Percentiles rank a stretch among this genome's conserved stretches.
These are phyloP conservation scores for Narthecium ossifragum DNA, from an alignment of 106 monocot genomes.

Conservation along the genomic window DNA sequence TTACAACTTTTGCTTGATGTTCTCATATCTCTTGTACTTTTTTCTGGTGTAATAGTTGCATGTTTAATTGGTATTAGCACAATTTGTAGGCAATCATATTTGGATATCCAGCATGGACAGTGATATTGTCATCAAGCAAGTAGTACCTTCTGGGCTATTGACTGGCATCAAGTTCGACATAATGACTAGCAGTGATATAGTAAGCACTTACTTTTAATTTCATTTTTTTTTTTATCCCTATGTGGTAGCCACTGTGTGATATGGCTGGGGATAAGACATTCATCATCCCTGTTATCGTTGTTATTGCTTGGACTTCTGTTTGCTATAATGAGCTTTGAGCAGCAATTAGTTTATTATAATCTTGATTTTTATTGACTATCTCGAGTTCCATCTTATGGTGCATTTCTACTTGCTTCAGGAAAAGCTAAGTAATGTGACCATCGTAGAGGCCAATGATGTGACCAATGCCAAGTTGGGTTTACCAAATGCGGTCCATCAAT, in stretches of 20 bases:
- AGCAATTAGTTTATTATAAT: not conserved
- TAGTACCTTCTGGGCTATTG: conserved; percentile 7
- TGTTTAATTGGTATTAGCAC: no score
- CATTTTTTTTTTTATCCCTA: no score
- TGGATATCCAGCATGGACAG: conserved; percentile 1
- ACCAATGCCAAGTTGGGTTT: conserved; percentile 65
- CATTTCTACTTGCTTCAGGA: conserved; percentile 23
- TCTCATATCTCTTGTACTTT: no score
- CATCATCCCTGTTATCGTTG: no score
- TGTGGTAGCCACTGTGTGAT: no score
- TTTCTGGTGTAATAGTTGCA: no score
- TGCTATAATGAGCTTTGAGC: not conserved
- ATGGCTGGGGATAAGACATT: no score
- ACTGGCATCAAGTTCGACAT: conserved; percentile 14
- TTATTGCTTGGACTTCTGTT: no score
- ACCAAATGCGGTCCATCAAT: conserved; percentile 49
- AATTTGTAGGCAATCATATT: no score
- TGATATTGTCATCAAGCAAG: not conserved
- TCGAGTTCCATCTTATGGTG: no score
- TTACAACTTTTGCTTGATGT: no score
- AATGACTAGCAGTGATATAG: conserved; percentile 8
- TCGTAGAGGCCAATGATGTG: conserved; percentile 44
- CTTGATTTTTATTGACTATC: not conserved
- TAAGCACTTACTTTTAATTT: no score
- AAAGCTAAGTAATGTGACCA: conserved; percentile 25